phyloP scores from a whole-genome alignment of 2,329 filamentous ascomycete species.

The Nemania serpens region DNA sequence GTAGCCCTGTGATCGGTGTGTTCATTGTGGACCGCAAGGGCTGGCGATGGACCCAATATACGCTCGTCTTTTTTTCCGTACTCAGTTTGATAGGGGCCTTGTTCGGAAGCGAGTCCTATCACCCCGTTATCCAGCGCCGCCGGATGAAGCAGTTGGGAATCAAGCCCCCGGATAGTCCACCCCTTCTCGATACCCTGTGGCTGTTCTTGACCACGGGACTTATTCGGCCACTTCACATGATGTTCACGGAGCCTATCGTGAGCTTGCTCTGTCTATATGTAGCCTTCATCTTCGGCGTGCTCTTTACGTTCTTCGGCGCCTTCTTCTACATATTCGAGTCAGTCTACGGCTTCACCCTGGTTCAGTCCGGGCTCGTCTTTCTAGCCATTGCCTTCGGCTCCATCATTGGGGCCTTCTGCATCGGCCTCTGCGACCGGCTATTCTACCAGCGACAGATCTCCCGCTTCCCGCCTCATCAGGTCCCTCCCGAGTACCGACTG shows the following conservation, averaged over 20 bases:
- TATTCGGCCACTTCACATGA: slow-evolving; percentile 59
- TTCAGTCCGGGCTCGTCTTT: slow-evolving; percentile 52
- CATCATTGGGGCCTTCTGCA: slow-evolving; percentile 48
- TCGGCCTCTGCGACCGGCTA: slow-evolving; percentile 47
- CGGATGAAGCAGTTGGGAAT: slow-evolving; percentile 45
- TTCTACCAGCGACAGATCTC: slow-evolving; percentile 48
- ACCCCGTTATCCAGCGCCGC: slow-evolving; percentile 52
- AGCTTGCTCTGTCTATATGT: slow-evolving; percentile 58
- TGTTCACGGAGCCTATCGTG: slow-evolving; percentile 67
- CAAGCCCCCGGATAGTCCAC: slow-evolving; percentile 31
- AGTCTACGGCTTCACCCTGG: slow-evolving; percentile 51
- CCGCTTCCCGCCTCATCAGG: slow-evolving; percentile 40
- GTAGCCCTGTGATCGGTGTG: slow-evolving; percentile 53
- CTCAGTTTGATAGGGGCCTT: slow-evolving; percentile 45
- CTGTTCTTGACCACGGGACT: slow-evolving; percentile 50
- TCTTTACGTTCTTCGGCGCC: slow-evolving; percentile 58
- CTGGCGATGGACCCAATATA: slow-evolving; percentile 61
- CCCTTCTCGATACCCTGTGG: slow-evolving; percentile 35
- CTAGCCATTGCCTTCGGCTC: slow-evolving; percentile 52
- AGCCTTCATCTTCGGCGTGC: slow-evolving; percentile 55
- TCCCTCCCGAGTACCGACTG: slow-evolving; percentile 59
- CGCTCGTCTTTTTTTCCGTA: slow-evolving; percentile 51
- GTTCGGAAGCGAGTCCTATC: slow-evolving; percentile 60
- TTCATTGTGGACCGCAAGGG: slow-evolving; percentile 51
- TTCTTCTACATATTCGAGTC: slow-evolving; percentile 54